These are phyloP conservation scores for Pulveroboletus ravenelii DNA, from an alignment of 768 basidiomycete genomes.

Conservation along the genomic window DNA sequence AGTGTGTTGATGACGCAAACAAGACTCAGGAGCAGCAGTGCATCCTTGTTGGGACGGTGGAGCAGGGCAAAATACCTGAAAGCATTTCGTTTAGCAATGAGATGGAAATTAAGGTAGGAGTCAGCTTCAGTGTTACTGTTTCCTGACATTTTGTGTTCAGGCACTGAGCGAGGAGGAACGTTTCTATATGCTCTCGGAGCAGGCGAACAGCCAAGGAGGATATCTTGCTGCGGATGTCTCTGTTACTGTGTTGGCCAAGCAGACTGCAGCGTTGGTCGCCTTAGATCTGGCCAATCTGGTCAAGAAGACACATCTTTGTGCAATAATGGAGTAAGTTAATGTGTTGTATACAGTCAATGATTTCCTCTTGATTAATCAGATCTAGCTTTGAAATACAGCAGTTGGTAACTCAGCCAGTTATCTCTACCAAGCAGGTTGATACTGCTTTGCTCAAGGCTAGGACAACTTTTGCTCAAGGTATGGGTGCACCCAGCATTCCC, in stretches of 20 bases:
- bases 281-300: slow-evolving; percentile 74
- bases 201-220: slow-evolving; percentile 35
- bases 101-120: slow-evolving; percentile 61
- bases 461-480: slow-evolving; percentile 79
- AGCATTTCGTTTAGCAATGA: slow-evolving; percentile 84
- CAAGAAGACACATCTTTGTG: slow-evolving; percentile 48
- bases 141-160: slow-evolving; percentile 35
- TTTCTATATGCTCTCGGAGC: slow-evolving; percentile 47
- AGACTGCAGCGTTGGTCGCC: slow-evolving; percentile 88
- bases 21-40: slow-evolving; percentile 63
- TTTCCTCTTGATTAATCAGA: background rate
- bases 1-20: slow-evolving; percentile 60
- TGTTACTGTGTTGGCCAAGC: slow-evolving; percentile 63
- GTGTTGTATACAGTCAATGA: background rate
- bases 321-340: slow-evolving; percentile 28
- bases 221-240: slow-evolving; percentile 73
- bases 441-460: slow-evolving; percentile 67
- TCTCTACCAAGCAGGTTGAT: slow-evolving; percentile 62
- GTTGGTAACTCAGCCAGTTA: slow-evolving; percentile 9
- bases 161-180: slow-evolving; percentile 79
- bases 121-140: background rate
- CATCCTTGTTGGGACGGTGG: slow-evolving; percentile 68
- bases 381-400: slow-evolving; percentile 3
- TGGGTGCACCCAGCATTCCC: slow-evolving; percentile 97
- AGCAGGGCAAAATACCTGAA: slow-evolving; percentile 58